Conservation (phyloP, 306 rosid species). For the Gastrolobium villosum region DNA sequence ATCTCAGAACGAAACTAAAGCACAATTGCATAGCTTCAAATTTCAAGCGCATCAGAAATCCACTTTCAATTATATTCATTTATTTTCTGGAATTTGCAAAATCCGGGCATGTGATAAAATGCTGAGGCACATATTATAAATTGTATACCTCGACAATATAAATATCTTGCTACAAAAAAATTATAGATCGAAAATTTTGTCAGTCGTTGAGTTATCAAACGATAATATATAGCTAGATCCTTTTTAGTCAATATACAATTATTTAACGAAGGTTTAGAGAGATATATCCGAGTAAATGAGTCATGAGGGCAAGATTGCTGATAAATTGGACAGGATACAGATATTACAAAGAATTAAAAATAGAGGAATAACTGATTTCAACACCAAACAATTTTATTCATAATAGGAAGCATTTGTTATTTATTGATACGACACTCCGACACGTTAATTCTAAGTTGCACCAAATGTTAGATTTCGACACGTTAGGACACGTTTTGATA, state of each 20-base stretch:
- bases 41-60: neutral
- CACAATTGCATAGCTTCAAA: neutral
- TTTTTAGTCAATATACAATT: neutral
- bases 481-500: too few relatives aligned
- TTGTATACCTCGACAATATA: too few relatives aligned
- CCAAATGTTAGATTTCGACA: too few relatives aligned
- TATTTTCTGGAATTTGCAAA: neutral
- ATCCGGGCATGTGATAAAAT: neutral
- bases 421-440: too few relatives aligned
- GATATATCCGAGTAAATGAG: neutral
- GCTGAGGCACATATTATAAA: neutral
- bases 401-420: too few relatives aligned
- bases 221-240: neutral
- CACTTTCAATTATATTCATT: neutral
- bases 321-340: neutral
- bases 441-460: too few relatives aligned
- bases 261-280: neutral
- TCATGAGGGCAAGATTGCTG: neutral
- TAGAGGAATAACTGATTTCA: conserved; percentile 8
- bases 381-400: conserved; percentile 37
- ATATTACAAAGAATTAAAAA: neutral
- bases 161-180: too few relatives aligned
- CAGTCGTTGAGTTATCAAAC: neutral
- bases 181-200: neutral
- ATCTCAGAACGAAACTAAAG: neutral